Evolutionary conservation across 352 stramenopile genomes (phyloP), one percentile per base, ranked within the genome.

Genomic region (Achlya hypogyna): DNA sequence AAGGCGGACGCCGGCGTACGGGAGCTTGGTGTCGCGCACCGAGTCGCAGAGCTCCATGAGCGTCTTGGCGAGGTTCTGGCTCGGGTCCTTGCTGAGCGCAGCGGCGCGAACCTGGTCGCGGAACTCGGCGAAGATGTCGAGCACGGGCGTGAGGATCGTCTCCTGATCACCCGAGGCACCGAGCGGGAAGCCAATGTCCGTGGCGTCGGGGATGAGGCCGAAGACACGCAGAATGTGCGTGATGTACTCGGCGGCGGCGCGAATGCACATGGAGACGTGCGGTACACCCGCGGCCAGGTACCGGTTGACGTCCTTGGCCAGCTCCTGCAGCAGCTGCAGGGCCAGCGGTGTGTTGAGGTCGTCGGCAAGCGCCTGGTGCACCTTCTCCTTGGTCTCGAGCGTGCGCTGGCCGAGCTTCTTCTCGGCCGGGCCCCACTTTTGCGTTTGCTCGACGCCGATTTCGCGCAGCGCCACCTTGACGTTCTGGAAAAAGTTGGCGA

Each of bases 401-500:
- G 96, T 53, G 40, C 73, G 75, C 20, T 67, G 69, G 62, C 89
- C 77, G 35, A 97, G 76, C 14, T 76, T 72, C 70, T 91, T 86
- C 71, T 97, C 88, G 2, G 76, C 75, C 1, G 80, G 69, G 8
- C 75, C 80, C 82, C 84, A 93, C 73, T 87, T 91, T 70, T 94
- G 83, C 34, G 79, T 80, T 71, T 87, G 87, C 54, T 91, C 83
- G 16, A 89, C 75, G 14, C 81, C 81, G 34, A 91, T 73, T 38
- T 89, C 82, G 42, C 84, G 84, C 9, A 93, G 73, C 53, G 85
- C 86, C 3, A 76, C 87, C 77, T 98, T 97, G 62, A 98, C 86
- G 74, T 97, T 97, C 47, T 95, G 88, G 73, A 98, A 98, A 71
- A 97, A 98, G 63, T 98, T 85, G 38, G 69, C 87, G 66, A 98